phyloP scores from a whole-genome alignment of 1,139 yeast species.

The Scheffersomyces parashehatae region DNA sequence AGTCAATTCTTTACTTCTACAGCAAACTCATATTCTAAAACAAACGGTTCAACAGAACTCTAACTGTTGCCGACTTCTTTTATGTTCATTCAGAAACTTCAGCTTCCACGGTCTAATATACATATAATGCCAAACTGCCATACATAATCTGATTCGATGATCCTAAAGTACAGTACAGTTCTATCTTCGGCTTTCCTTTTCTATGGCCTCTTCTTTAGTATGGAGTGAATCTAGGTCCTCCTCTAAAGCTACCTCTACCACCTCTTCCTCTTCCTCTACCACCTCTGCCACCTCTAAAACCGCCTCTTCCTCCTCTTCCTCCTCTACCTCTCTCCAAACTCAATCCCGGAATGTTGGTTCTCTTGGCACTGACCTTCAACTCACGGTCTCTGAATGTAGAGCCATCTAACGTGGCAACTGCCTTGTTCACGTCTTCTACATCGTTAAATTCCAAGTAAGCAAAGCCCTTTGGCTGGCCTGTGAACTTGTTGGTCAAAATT shows the following conservation, averaged over 20 bases:
- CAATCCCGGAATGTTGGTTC: slow-evolving; percentile 79
- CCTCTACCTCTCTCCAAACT: slow-evolving; percentile 47
- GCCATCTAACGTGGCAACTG: slow-evolving; percentile 65
- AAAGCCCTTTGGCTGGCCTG: slow-evolving; percentile 83
- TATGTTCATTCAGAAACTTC: no score
- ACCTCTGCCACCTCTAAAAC: slow-evolving; percentile 17
- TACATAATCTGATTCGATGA: background rate
- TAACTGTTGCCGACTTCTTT: no score
- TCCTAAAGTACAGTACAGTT: background rate
- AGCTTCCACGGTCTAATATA: background rate
- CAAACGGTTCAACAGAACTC: no score
- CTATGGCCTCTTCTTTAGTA: slow-evolving; percentile 7
- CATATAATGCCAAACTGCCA: slow-evolving; percentile 19
- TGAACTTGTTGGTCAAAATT: slow-evolving; percentile 65
- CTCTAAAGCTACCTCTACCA: slow-evolving; percentile 17
- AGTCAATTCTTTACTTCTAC: no score
- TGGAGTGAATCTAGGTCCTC: slow-evolving; percentile 19
- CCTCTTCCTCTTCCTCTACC: slow-evolving; percentile 27
- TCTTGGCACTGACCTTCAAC: slow-evolving; percentile 69
- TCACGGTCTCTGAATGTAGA: slow-evolving; percentile 65
- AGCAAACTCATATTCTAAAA: no score
- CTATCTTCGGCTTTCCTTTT: no score
- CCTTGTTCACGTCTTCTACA: slow-evolving; percentile 60
- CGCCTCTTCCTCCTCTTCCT: slow-evolving; percentile 16
- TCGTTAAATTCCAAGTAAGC: slow-evolving; percentile 82